These are phyloP conservation scores for Fraxinus excelsior DNA, from an alignment of 257 asterid genomes.

Conservation along the genomic window DNA sequence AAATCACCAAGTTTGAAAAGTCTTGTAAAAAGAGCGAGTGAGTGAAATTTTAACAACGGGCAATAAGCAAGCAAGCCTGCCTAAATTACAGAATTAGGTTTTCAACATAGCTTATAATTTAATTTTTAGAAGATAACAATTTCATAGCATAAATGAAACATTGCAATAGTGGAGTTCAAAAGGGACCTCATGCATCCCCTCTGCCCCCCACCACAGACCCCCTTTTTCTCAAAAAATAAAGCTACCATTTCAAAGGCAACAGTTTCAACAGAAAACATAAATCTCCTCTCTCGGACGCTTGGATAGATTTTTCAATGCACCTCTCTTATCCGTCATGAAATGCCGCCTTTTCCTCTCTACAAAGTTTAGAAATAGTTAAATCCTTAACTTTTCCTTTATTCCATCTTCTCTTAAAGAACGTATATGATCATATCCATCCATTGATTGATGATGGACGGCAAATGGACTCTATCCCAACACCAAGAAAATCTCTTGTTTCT, in stretches of 20 bases:
- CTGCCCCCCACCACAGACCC: slow-evolving; percentile 60
- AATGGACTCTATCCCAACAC: slow-evolving; percentile 79
- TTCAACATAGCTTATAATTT: slow-evolving; percentile 9
- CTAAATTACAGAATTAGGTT: slow-evolving; percentile 21
- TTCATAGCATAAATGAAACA: slow-evolving; percentile 36
- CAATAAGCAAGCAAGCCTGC: slow-evolving; percentile 18
- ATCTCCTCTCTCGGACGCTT: slow-evolving; percentile 33
- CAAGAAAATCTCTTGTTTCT: slow-evolving; percentile 92
- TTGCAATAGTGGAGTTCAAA: slow-evolving; percentile 60
- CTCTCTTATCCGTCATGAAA: slow-evolving; percentile 52
- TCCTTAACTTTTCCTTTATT: slow-evolving; percentile 2
- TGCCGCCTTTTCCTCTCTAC: slow-evolving; percentile 51
- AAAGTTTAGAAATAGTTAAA: slow-evolving; percentile 5
- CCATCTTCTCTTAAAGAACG: not conserved
- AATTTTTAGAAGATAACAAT: slow-evolving; percentile 48
- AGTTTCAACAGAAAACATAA: slow-evolving; percentile 59
- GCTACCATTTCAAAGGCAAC: slow-evolving; percentile 32
- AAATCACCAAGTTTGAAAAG: slow-evolving; percentile 23
- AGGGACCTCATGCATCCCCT: slow-evolving; percentile 34
- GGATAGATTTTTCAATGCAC: slow-evolving; percentile 19
- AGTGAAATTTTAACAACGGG: slow-evolving; percentile 9
- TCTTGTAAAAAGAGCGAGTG: slow-evolving; percentile 13
- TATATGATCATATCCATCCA: slow-evolving; percentile 70
- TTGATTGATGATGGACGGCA: slow-evolving; percentile 80
- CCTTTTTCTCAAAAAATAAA: slow-evolving; percentile 29